Percentiles rank a stretch among this genome's conserved stretches.
Evolutionary conservation across 345 rosid species (phyloP).

Genomic region (Gossypium ekmanianum): DNA sequence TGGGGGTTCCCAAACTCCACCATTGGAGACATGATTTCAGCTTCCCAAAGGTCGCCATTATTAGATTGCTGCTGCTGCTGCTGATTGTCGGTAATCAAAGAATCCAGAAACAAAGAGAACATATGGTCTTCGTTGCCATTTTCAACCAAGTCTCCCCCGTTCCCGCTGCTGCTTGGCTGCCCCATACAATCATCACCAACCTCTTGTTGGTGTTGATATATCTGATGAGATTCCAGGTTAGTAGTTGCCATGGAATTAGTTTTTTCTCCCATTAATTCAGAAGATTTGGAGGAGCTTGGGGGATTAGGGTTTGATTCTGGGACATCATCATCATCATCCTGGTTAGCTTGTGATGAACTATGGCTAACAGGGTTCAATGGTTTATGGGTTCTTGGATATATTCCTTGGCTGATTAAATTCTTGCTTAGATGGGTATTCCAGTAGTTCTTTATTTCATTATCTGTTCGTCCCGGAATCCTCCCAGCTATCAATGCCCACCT

Average conservation of each 20-base stretch:
- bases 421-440: background rate
- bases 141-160: constrained; percentile 17
- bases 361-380: constrained; percentile 32
- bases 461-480: constrained; percentile 26
- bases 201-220: constrained; percentile 6
- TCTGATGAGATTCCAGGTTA: constrained; percentile 14
- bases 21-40: constrained; percentile 18
- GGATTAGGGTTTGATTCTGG: constrained; percentile 27
- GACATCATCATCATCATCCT: constrained; percentile 1
- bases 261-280: background rate
- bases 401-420: background rate
- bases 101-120: constrained; percentile 63
- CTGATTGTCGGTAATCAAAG: constrained; percentile 48
- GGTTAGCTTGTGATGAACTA: background rate
- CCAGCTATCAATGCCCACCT: constrained; percentile 93
- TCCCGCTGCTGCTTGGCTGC: constrained; percentile 18
- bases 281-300: constrained; percentile 20
- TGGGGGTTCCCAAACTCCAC: constrained; percentile 16
- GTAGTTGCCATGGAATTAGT: background rate
- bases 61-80: constrained; percentile 20
- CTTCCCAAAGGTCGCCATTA: constrained; percentile 18
- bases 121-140: constrained; percentile 44
- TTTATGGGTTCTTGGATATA: constrained; percentile 70
- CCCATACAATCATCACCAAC: constrained; percentile 1
- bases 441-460: background rate